These are phyloP conservation scores for Sporothrix humicola DNA, from an alignment of 2,329 filamentous ascomycete species.

Conservation along the genomic window DNA sequence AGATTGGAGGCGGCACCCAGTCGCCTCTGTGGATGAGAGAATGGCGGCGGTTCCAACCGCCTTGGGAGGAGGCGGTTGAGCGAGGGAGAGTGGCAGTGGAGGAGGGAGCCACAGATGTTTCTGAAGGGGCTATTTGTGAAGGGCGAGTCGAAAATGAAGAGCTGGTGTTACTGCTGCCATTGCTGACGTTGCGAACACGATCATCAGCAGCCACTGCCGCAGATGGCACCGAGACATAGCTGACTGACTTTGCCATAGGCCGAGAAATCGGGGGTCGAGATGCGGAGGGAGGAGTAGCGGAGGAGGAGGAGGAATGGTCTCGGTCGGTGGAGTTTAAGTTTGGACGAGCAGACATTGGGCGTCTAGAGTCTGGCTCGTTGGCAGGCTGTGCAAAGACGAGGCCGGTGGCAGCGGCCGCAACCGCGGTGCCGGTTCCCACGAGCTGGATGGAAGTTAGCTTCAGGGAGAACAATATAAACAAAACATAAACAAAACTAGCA, in stretches of 20 bases:
- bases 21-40: conserved; percentile 52
- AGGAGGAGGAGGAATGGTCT: conserved; percentile 40
- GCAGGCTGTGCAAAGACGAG: conserved; percentile 63
- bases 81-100: conserved; percentile 42
- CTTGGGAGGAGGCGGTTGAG: conserved; percentile 48
- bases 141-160: conserved; percentile 35
- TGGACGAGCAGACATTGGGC: conserved; percentile 41
- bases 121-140: conserved; percentile 35
- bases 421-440: conserved; percentile 65
- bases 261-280: conserved; percentile 44
- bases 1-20: conserved; percentile 45
- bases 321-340: conserved; percentile 40
- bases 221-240: conserved; percentile 41
- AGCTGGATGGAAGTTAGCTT: conserved; percentile 50
- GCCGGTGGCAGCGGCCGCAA: conserved; percentile 64
- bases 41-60: conserved; percentile 50
- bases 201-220: conserved; percentile 20
- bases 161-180: conserved; percentile 40
- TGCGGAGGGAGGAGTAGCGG: conserved; percentile 22
- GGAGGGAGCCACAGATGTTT: conserved; percentile 40
- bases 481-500: conserved; percentile 3
- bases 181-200: conserved; percentile 42
- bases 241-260: conserved; percentile 52
- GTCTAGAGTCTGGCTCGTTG: conserved; percentile 48
- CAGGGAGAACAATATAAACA: background rate